A percentile compares a stretch with the other conserved stretches of the same genome.
Evolutionary conservation across 1,284 basidiomycete species (phyloP).

Genomic region (Chondrostereum purpureum): DNA sequence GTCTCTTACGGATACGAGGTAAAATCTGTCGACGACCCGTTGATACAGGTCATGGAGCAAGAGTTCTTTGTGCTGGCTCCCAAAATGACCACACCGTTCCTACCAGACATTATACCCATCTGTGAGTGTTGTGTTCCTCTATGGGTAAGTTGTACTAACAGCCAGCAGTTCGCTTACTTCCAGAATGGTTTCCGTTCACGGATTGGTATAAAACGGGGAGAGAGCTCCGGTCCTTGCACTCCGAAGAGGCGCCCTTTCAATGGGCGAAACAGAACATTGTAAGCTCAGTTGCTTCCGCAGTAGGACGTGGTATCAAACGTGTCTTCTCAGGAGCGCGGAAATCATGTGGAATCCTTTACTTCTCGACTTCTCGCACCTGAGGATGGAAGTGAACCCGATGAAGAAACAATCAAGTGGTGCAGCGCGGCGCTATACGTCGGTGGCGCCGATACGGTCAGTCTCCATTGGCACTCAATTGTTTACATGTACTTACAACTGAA

Average conservation of each 20-base stretch:
- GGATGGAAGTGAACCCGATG: conserved; percentile 14
- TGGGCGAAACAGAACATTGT: conserved; percentile 41
- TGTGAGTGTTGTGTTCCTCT: conserved; percentile 19
- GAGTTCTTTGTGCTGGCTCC: conserved; percentile 34
- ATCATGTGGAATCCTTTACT: conserved; percentile 29
- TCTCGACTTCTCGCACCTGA: conserved; percentile 24
- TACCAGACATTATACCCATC: conserved; percentile 34
- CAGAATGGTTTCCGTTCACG: conserved; percentile 32
- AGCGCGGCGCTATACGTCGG: conserved; percentile 38
- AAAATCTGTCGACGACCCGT: conserved; percentile 27
- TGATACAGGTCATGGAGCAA: conserved; percentile 34
- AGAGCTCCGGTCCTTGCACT: conserved; percentile 23
- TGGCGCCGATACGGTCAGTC: conserved; percentile 35
- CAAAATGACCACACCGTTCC: conserved; percentile 28
- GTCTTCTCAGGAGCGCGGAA: conserved; percentile 19
- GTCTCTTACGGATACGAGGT: conserved; percentile 38
- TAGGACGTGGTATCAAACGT: conserved; percentile 1
- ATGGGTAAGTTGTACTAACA: neutral
- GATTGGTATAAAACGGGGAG: conserved; percentile 31
- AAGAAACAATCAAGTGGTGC: conserved; percentile 36
- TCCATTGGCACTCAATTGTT: neutral
- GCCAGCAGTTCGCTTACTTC: conserved; percentile 30
- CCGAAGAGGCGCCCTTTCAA: conserved; percentile 29
- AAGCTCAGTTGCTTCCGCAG: conserved; percentile 4
- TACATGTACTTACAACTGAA: neutral